Evolutionary conservation across 2,329 filamentous ascomycete genomes (phyloP), one percentile per base, ranked within the genome.

Genomic region (Polychaeton citri): DNA sequence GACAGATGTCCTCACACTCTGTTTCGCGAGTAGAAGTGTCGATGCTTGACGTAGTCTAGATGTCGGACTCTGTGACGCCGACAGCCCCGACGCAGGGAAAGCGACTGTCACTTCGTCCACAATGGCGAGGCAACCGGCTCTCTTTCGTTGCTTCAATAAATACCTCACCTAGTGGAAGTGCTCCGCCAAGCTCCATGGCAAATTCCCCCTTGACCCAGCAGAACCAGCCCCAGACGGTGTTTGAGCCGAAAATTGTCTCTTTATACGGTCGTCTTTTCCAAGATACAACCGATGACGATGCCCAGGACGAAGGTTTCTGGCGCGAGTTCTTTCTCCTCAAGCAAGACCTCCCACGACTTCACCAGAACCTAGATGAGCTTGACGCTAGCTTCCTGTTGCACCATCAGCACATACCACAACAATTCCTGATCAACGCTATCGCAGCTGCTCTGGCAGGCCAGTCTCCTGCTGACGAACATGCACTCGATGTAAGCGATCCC

Each of bases 201-300:
- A 72, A 78, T 50, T 96, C 88, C 57, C 90, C 90, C 45, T 74
- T 98, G 56, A 94, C 87, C 38, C 86, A 92, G 63, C 86, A 95
- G 69, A 76, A 76, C 61, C 76, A 85, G 52, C 90, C 88, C 37
- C 12, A 32, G 18, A 81, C 92, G 59, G 75, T 80, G 28, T 95
- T 98, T 58, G 81, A 92, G 62, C 88, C 83, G 37, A 98, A 98
- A 66, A 83, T 98, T 47, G 81, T 93, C 41, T 72, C 81, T 58
- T 75, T 96, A 35, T 98, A 98, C 62, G 76, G 87, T 52, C 72
- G 74, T 45, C 68, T 96, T 15, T 88, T 96, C 67, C 64, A 63
- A 50, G 71, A 65, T 63, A 74, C 79, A 44, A 72, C 76, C 37
- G 71, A 81, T 41, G 72, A 76, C 40, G 60, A 66, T 35, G 79